Evolutionary conservation across 805 yeast species (phyloP), one percentile per base, ranked within the genome.

Genomic region (Kluyveromyces siamensis): DNA sequence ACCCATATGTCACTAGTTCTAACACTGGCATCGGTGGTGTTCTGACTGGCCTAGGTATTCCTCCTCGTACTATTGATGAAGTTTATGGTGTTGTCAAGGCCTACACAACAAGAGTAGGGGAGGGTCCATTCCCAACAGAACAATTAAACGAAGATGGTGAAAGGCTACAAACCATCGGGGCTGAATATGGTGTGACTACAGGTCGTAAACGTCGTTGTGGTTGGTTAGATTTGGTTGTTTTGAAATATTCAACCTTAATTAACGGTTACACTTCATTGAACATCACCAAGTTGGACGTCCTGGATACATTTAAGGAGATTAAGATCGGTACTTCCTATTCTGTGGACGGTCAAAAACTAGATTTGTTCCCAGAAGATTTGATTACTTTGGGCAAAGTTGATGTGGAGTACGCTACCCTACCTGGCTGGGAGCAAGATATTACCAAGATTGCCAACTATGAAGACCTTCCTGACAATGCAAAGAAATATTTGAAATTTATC

Each of bases 201-300:
- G 99, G 99, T 57, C 84, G 99, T 74, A 89, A 90, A 78, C 86
- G 99, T 76, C 83, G 99, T 72, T 93, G 99, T 70, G 99, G 99
- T 50, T 93, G 99, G 99, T 81, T 93, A 65, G 99, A 93, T 71
- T 75, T 93, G 60, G 98, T 93, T 21, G 96, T 93, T 27, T 74
- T 93, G 69, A 87, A 85, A 68, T 91, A 93, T 72, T 88, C 97
- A 37, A 81, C 89, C 50, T 70, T 83, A 65, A 87, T 93, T 68
- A 93, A 93, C 65, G 99, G 99, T 49, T 93, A 91, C 79, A 93
- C 99, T 43, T 77, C 85, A 46, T 75, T 93, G 66, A 93, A 93
- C 76, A 84, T 93, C 66, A 93, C 99, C 59, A 93, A 93, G 70
- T 79, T 93, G 63, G 99, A 93, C 63, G 96, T 93, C 41, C 78